Base-by-base conservation (phyloP, 768 basidiomycete species). In the Erythrobasidium yunnanense region DNA sequence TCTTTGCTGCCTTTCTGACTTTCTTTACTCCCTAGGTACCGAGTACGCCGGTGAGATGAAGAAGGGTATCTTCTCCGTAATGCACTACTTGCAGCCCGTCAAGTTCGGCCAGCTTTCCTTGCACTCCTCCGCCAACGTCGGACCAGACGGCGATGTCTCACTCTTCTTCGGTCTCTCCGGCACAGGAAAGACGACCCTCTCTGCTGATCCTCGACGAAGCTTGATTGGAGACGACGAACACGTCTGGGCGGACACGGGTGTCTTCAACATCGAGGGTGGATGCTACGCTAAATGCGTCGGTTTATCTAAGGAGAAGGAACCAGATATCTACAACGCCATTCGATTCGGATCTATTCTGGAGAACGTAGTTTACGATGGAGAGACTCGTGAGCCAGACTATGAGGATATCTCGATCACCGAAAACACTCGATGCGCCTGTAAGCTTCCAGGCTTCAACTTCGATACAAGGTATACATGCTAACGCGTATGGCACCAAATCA, bases 221-320 rank as follows among this genome's bases (percentile, higher is more conserved):
- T 84, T 99, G 68, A 97, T 97, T 71, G 95, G 95, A 71, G 95
- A 99, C 76, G 95, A 99, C 76, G 95, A 97, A 79, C 95, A 99
- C 76, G 95, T 99, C 74, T 99, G 95, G 95, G 90, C 90, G 17
- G 95, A 99, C 78, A 86, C 81, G 18, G 95, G 95, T 74, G 93
- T 99, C 68, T 99, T 99, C 85, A 97, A 97, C 82, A 99, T 99
- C 74, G 95, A 99, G 75, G 95, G 95, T 69, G 95, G 95, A 54
- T 99, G 95, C 71, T 99, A 97, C 76, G 95, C 95, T 77, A 97
- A 99, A 79, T 86, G 84, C 77, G 87, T 97, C 80, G 95, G 95
- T 81, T 84, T 99, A 67, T 90, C 90, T 45, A 84, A 85, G 23
- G 89, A 95, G 78, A 96, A 96, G 81, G 95, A 99, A 75, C 95